phyloP scores from a whole-genome alignment of 345 rosid species.

The Carallia brachiata region DNA sequence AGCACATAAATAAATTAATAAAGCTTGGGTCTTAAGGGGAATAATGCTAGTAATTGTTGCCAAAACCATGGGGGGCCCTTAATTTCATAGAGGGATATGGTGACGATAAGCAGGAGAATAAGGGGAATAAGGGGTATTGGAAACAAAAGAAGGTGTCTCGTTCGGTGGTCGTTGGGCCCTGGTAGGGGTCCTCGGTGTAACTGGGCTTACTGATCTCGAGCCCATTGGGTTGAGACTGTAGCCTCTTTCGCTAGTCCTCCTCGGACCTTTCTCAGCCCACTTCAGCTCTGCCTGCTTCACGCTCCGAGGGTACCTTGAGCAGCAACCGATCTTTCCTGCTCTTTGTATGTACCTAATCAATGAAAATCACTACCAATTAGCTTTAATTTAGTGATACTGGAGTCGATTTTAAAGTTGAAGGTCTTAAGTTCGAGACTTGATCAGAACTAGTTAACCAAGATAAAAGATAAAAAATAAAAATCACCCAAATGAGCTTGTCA shows the following conservation, averaged over 20 bases:
- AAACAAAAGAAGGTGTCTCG: constrained; percentile 31
- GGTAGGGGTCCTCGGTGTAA: constrained; percentile 16
- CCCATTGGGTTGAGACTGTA: constrained; percentile 19
- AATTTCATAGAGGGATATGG: constrained; percentile 32
- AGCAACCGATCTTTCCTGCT: constrained; percentile 52
- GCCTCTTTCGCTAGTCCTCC: constrained; percentile 37
- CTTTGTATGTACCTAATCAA: constrained; percentile 47
- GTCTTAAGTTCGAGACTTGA: too few species aligned
- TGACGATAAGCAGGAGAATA: constrained; percentile 27
- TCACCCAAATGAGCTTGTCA: too few species aligned
- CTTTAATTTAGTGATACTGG: too few species aligned
- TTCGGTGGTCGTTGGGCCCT: constrained; percentile 1
- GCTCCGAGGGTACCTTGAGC: constrained; percentile 30
- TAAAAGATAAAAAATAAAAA: not conserved
- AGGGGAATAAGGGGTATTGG: constrained; percentile 29
- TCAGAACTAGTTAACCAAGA: too few species aligned
- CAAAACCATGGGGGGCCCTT: too few species aligned
- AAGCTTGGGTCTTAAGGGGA: too few species aligned
- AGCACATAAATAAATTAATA: too few species aligned
- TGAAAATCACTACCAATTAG: not conserved
- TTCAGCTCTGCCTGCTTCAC: constrained; percentile 56
- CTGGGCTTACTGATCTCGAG: constrained; percentile 6
- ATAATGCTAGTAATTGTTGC: too few species aligned
- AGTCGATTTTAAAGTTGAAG: too few species aligned
- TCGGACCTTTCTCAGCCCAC: constrained; percentile 73